These are phyloP conservation scores for Aspergillus pseudonomiae DNA, from an alignment of 2,329 filamentous ascomycete genomes.

Conservation along the genomic window DNA sequence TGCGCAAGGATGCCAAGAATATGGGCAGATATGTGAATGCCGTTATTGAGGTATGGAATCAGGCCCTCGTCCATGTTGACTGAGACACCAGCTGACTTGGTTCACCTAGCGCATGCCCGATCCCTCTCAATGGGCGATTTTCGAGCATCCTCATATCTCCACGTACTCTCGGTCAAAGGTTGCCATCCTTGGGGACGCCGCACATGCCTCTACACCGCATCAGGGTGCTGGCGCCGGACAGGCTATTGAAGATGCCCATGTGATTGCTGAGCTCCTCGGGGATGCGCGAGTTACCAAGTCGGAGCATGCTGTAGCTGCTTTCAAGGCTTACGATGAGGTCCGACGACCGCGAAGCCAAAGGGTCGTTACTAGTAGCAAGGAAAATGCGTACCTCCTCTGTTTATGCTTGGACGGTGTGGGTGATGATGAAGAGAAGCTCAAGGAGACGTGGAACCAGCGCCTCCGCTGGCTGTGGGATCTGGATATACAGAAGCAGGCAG, in stretches of 20 bases:
- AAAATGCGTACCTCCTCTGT: conserved; percentile 41
- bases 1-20: conserved; percentile 28
- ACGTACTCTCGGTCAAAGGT: conserved; percentile 34
- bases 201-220: conserved; percentile 42
- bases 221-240: conserved; percentile 44
- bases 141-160: conserved; percentile 36
- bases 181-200: conserved; percentile 42
- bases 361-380: conserved; percentile 54
- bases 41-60: conserved; percentile 29
- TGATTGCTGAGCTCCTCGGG: conserved; percentile 50
- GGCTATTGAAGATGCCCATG: conserved; percentile 43
- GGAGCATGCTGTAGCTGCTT: conserved; percentile 47
- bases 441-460: conserved; percentile 25
- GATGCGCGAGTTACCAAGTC: conserved; percentile 34
- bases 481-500: conserved; percentile 33
- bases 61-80: neutral
- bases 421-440: conserved; percentile 30
- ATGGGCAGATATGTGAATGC: conserved; percentile 34
- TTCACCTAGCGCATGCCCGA: conserved; percentile 31
- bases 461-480: conserved; percentile 40
- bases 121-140: conserved; percentile 41
- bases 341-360: conserved; percentile 54
- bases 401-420: conserved; percentile 30
- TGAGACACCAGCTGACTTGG: neutral
- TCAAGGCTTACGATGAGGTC: conserved; percentile 55